Conservation (phyloP, 192 early-diverging fungal species). For the Podila epicladia region DNA sequence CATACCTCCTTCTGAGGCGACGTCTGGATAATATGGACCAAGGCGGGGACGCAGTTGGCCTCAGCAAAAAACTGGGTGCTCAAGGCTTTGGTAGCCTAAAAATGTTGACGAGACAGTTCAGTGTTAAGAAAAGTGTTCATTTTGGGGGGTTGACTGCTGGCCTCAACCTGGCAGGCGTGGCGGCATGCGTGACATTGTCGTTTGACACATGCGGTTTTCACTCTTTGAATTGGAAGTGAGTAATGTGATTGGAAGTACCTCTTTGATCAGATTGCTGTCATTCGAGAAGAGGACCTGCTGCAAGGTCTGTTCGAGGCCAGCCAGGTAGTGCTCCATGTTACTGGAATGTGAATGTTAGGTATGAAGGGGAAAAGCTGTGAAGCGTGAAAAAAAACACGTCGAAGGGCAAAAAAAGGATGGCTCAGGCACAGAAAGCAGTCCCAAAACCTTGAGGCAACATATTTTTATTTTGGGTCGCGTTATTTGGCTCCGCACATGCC, state of each 20-base stretch:
- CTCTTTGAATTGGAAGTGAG: not conserved
- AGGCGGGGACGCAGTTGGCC: conserved; percentile 77
- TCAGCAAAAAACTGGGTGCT: conserved; percentile 78
- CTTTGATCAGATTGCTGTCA: conserved; percentile 18
- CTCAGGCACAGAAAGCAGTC: not conserved
- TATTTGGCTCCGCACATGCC: conserved; percentile 50
- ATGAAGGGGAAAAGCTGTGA: not conserved
- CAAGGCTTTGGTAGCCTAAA: conserved; percentile 72
- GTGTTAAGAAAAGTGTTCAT: not conserved
- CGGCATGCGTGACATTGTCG: not conserved
- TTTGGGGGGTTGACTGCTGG: not conserved
- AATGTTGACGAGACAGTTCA: not conserved
- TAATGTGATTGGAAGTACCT: conserved; percentile 1
- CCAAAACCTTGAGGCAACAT: not conserved
- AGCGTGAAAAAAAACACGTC: conserved; percentile 1
- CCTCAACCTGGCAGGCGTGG: not conserved
- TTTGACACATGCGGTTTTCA: not conserved
- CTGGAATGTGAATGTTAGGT: not conserved
- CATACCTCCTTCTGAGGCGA: conserved; percentile 62
- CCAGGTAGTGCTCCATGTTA: conserved; percentile 17
- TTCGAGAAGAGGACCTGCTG: conserved; percentile 14
- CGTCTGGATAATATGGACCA: conserved; percentile 74
- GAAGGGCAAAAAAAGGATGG: not conserved
- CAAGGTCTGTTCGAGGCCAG: conserved; percentile 16
- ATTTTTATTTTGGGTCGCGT: not conserved